Evolutionary conservation across 192 early-diverging fungal genomes (phyloP).

Genomic region (Phycomyces blakesleeanus): DNA sequence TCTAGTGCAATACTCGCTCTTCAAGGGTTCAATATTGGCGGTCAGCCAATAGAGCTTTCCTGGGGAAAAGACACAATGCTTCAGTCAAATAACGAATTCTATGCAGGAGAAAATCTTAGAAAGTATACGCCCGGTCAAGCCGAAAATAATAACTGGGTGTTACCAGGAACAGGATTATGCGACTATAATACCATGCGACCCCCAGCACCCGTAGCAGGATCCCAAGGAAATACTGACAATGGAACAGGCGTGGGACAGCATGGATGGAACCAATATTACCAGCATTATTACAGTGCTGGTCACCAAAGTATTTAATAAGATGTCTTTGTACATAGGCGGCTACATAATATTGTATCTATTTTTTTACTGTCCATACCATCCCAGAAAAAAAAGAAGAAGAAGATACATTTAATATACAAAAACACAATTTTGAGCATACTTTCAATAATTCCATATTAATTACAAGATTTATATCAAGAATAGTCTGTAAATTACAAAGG

Average conservation of each 20-base stretch:
- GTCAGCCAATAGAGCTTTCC: slow-evolving; percentile 52
- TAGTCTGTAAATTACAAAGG: too few species aligned
- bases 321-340: too few species aligned
- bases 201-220: slow-evolving; percentile 21
- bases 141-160: slow-evolving; percentile 1
- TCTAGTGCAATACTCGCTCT: slow-evolving; percentile 80
- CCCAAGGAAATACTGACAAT: slow-evolving; percentile 25
- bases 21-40: slow-evolving; percentile 68
- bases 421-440: too few species aligned
- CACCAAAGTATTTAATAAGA: slow-evolving; percentile 21
- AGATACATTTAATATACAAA: too few species aligned
- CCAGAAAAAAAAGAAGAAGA: too few species aligned
- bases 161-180: slow-evolving; percentile 2
- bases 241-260: slow-evolving; percentile 30
- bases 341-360: too few species aligned
- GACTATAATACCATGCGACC: slow-evolving; percentile 19
- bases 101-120: neutral
- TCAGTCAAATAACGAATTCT: slow-evolving; percentile 9
- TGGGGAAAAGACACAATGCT: slow-evolving; percentile 16
- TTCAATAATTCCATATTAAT: too few species aligned
- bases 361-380: too few species aligned
- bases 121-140: slow-evolving; percentile 14
- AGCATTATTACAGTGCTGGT: slow-evolving; percentile 34
- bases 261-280: slow-evolving; percentile 41
- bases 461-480: too few species aligned